Percentiles rank a stretch among this genome's conserved stretches.
These are phyloP conservation scores for Camillea tinctor DNA, from an alignment of 2,329 filamentous ascomycete genomes.

Conservation along the genomic window DNA sequence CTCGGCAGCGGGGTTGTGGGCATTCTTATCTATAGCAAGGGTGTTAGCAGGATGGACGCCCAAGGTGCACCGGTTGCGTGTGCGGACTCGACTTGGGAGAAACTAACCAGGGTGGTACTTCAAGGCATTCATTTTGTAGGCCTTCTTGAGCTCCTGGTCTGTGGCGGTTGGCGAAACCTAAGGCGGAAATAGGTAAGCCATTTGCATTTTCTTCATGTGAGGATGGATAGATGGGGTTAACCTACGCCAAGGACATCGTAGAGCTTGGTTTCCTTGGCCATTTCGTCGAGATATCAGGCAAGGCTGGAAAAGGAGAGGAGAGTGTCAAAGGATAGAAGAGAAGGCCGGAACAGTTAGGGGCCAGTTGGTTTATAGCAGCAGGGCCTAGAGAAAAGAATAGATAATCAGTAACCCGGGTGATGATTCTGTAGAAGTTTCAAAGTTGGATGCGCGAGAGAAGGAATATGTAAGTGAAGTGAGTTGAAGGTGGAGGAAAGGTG, in stretches of 20 bases:
- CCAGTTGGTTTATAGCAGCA: neutral
- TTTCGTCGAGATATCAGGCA: constrained; percentile 41
- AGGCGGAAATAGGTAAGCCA: constrained; percentile 7
- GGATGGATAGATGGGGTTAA: constrained; percentile 13
- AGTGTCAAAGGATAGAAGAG: neutral
- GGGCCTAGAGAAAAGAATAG: neutral
- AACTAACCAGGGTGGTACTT: constrained; percentile 79
- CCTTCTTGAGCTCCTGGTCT: constrained; percentile 87
- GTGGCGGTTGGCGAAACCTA: constrained; percentile 77
- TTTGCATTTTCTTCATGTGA: constrained; percentile 6
- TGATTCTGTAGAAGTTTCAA: neutral
- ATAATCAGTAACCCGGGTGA: neutral
- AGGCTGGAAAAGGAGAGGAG: constrained; percentile 1
- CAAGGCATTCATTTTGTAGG: constrained; percentile 78
- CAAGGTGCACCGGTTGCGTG: neutral
- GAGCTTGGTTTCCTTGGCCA: constrained; percentile 77
- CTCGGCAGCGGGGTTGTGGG: constrained; percentile 85
- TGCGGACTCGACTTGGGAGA: neutral
- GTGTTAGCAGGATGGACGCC: constrained; percentile 10
- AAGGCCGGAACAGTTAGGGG: neutral
- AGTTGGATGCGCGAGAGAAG: neutral
- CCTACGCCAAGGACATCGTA: constrained; percentile 78
- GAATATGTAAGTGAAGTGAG: neutral
- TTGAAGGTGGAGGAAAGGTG: constrained; percentile 7
- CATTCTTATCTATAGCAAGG: constrained; percentile 77